phyloP scores from a whole-genome alignment of 768 basidiomycete genomes.

The Phylloporus scabripes region DNA sequence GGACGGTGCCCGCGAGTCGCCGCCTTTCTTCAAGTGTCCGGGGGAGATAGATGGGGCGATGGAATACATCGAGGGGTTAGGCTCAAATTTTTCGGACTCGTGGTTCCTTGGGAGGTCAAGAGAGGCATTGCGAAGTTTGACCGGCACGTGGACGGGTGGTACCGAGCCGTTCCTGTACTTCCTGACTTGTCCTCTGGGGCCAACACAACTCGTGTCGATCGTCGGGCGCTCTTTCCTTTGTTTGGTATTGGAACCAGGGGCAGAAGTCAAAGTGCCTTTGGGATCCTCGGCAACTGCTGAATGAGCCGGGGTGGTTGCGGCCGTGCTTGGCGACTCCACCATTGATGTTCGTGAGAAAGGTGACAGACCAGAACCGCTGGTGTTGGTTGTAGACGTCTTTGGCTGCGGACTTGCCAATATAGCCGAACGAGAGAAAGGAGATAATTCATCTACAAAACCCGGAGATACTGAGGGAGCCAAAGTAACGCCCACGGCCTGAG shows the following conservation, averaged over 20 bases:
- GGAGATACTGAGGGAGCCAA: constrained; percentile 11
- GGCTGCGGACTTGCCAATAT: constrained; percentile 21
- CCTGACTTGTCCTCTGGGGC: constrained; percentile 27
- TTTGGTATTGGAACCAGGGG: constrained; percentile 15
- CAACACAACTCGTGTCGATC: constrained; percentile 30
- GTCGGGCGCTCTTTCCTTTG: constrained; percentile 29
- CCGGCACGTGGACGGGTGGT: constrained; percentile 27
- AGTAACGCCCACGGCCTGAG: constrained; percentile 15
- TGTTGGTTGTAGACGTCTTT: constrained; percentile 21
- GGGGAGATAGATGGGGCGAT: constrained; percentile 28
- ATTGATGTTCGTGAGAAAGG: constrained; percentile 27
- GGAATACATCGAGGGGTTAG: constrained; percentile 27
- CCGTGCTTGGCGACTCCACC: constrained; percentile 24
- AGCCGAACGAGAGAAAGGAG: constrained; percentile 17
- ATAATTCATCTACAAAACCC: constrained; percentile 18
- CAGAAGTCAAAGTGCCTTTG: constrained; percentile 9
- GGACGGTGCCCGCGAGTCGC: constrained; percentile 20
- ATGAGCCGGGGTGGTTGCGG: constrained; percentile 24
- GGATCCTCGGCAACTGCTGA: constrained; percentile 18
- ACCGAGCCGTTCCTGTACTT: constrained; percentile 30
- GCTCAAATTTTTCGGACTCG: constrained; percentile 24
- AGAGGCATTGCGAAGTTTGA: constrained; percentile 27
- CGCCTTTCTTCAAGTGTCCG: constrained; percentile 16
- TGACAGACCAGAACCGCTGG: constrained; percentile 22
- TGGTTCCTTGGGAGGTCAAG: constrained; percentile 26